These are phyloP conservation scores for Pluteus cervinus DNA, from an alignment of 768 basidiomycete species.

Conservation along the genomic window DNA sequence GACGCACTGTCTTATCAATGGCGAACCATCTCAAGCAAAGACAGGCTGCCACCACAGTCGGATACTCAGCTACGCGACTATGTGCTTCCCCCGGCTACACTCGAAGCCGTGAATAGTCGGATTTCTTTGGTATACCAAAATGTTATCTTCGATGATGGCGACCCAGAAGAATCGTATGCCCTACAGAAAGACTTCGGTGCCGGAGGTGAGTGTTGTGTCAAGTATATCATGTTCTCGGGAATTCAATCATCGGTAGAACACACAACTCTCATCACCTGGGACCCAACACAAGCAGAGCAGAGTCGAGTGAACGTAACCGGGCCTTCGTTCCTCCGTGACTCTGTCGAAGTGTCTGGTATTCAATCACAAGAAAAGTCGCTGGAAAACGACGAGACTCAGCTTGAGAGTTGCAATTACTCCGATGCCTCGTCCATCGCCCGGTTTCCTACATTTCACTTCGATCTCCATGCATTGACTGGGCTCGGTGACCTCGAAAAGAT, in stretches of 20 bases:
- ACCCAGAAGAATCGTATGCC: constrained; percentile 25
- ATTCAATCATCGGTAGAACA: constrained; percentile 20
- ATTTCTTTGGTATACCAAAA: constrained; percentile 70
- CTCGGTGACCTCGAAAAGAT: constrained; percentile 32
- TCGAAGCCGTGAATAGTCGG: constrained; percentile 62
- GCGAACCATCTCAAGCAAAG: constrained; percentile 14
- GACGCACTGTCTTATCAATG: constrained; percentile 29
- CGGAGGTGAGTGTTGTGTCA: constrained; percentile 11
- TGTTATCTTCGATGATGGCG: constrained; percentile 53
- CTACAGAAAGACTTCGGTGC: constrained; percentile 14
- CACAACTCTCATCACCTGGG: constrained; percentile 54
- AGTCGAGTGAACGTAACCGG: constrained; percentile 2
- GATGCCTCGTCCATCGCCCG: constrained; percentile 65
- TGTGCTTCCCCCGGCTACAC: constrained; percentile 46
- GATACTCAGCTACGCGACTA: constrained; percentile 21
- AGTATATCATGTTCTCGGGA: not conserved
- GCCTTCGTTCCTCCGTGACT: constrained; percentile 21
- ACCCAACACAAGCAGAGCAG: constrained; percentile 32
- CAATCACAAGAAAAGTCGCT: constrained; percentile 6
- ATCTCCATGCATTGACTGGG: constrained; percentile 49
- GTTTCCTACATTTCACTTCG: constrained; percentile 75
- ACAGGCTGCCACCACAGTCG: too few relatives aligned
- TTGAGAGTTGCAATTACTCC: constrained; percentile 52
- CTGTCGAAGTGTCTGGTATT: constrained; percentile 7
- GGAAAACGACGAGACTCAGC: constrained; percentile 26